Conservation (phyloP, 2,329 filamentous ascomycete genomes). For the Ceratocystis eucalypticola region DNA sequence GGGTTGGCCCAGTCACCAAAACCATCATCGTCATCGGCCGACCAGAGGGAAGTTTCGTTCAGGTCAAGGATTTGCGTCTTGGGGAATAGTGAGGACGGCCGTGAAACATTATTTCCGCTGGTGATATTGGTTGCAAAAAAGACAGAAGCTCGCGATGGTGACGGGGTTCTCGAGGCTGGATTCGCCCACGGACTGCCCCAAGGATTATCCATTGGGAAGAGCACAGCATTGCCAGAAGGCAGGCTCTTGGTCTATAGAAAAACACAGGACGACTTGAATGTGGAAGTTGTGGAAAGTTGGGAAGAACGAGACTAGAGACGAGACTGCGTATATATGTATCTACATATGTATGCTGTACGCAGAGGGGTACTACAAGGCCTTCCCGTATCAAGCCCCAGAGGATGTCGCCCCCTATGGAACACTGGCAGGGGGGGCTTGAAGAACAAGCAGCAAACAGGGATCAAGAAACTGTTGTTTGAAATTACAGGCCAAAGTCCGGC, state of each 20-base stretch:
- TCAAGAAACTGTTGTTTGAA: constrained; percentile 1
- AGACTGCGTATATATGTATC: background rate
- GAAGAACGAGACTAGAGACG: background rate
- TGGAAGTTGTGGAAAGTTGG: background rate
- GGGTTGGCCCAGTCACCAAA: constrained; percentile 15
- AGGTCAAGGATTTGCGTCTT: constrained; percentile 11
- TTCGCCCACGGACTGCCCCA: constrained; percentile 49
- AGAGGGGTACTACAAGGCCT: background rate
- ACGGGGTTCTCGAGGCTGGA: constrained; percentile 19
- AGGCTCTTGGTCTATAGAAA: background rate
- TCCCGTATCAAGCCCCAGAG: background rate
- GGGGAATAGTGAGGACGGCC: background rate
- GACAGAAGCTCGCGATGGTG: constrained; percentile 7
- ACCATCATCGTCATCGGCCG: constrained; percentile 4
- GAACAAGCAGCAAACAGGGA: constrained; percentile 6
- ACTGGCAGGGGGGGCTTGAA: background rate
- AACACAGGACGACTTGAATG: background rate
- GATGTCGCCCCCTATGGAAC: background rate
- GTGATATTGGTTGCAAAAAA: background rate
- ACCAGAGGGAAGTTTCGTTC: constrained; percentile 13
- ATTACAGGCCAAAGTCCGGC: background rate
- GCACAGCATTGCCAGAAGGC: constrained; percentile 13
- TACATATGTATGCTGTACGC: background rate
- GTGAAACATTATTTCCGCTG: constrained; percentile 9
- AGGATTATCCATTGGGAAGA: constrained; percentile 43